Conservation (phyloP, 768 basidiomycete genomes). For the Amanita polypyramis region DNA sequence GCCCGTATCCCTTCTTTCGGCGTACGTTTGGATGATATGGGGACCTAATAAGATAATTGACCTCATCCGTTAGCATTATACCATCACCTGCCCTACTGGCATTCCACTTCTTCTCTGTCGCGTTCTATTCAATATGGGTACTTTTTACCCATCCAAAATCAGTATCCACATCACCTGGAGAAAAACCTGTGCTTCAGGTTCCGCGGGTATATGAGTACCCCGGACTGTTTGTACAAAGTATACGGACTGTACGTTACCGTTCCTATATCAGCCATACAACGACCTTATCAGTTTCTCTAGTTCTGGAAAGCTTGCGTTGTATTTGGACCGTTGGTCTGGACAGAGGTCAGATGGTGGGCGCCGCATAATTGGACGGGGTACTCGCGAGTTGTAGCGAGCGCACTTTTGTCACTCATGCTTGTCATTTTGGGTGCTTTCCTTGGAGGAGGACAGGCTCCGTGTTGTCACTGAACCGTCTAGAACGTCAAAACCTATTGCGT, state of each 20-base stretch:
- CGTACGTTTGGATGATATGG: conserved; percentile 36
- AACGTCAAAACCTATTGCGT: too few species aligned
- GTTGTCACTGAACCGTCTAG: background rate
- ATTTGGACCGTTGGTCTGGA: conserved; percentile 80
- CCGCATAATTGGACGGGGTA: conserved; percentile 10
- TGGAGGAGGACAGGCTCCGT: background rate
- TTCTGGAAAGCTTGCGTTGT: conserved; percentile 91
- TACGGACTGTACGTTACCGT: conserved; percentile 54
- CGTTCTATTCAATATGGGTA: conserved; percentile 88
- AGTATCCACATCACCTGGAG: conserved; percentile 15
- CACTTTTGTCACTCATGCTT: background rate
- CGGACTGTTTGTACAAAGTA: conserved; percentile 41
- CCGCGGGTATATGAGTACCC: conserved; percentile 63
- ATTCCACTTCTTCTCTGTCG: conserved; percentile 92
- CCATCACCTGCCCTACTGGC: conserved; percentile 75
- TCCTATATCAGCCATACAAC: background rate
- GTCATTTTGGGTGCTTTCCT: background rate
- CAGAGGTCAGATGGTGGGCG: conserved; percentile 72
- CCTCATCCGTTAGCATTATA: conserved; percentile 41
- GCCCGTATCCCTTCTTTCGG: conserved; percentile 84
- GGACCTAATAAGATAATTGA: background rate
- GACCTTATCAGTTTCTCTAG: conserved; percentile 23
- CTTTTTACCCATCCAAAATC: conserved; percentile 55
- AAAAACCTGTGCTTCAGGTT: conserved; percentile 26
- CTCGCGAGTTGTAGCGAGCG: background rate